Evolutionary conservation across 1,139 yeast species (phyloP), one percentile per base, ranked within the genome.

Genomic region (Groenewaldozyma auringiensis): DNA sequence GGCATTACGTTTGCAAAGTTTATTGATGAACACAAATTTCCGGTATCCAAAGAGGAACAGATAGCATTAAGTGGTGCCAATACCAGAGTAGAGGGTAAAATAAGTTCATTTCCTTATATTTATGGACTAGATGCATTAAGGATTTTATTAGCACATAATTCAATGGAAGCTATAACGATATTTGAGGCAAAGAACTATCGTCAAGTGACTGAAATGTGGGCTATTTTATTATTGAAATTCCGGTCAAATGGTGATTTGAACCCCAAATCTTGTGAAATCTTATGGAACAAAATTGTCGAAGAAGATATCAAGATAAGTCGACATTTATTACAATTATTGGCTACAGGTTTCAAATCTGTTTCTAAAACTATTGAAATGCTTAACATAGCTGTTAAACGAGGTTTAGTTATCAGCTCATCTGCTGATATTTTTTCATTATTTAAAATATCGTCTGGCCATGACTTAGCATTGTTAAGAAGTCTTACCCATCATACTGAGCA

Each of bases 21-120:
- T 9, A 50, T 60, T 4, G 50, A 52, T 34, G 27, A 37, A 13
- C 63, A 59, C 40, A 55, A 53, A 8, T 59, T 58, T 44, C 55
- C 50, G 6, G 43, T 44, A 25, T 56, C 61, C 1, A 21, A 22
- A 6, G 55, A 53, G 21, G 63, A 60, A 35, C 21, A 45, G 13
- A 36, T 39, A 21, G 58, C 55, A 2, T 44, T 50, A 14, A 45
- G 47, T 11, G 41, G 17, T 8, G 46, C 41, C 3, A 29, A 36
- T 32, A 34, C 14, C 3, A 4, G 27, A 8, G 41, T 35, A 8
- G 18, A 21, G 17, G 35, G 34, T 3, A 36, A 18, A 8, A 38
- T 53, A 14, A 61, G 60, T 1, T 37, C 40, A 16, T 56, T 58
- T 39, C 58, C 61, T 4, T 58, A 58, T 45, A 32, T 43, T 6